phyloP scores from a whole-genome alignment of 495 filamentous ascomycete species.

The Aspergillus egyptiacus region DNA sequence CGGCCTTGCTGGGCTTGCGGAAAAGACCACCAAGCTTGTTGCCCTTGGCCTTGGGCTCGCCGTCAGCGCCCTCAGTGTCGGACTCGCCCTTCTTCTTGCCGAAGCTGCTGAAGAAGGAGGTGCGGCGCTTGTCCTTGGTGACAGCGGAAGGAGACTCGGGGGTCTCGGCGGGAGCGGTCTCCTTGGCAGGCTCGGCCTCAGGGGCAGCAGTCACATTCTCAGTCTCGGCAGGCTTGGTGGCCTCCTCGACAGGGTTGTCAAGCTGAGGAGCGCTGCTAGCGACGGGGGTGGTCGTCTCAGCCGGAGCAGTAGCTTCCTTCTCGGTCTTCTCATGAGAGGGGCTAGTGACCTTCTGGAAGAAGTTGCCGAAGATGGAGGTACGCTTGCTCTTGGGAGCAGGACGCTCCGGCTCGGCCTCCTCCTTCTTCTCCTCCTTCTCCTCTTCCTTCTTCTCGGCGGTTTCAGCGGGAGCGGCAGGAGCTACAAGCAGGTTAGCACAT shows the following conservation, averaged over 20 bases:
- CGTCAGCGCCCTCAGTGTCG: slow-evolving; percentile 44
- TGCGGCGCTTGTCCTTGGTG: slow-evolving; percentile 49
- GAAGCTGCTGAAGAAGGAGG: slow-evolving; percentile 51
- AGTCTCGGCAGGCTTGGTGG: slow-evolving; percentile 40
- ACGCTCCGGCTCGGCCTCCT: slow-evolving; percentile 32
- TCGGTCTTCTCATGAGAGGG: slow-evolving; percentile 48
- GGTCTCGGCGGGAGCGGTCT: slow-evolving; percentile 27
- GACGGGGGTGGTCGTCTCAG: slow-evolving; percentile 38
- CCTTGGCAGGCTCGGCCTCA: slow-evolving; percentile 37
- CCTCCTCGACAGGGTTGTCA: slow-evolving; percentile 45
- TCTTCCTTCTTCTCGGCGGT: slow-evolving; percentile 30
- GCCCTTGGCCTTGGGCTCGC: slow-evolving; percentile 45
- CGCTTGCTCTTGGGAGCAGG: slow-evolving; percentile 42
- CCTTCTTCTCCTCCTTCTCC: slow-evolving; percentile 26
- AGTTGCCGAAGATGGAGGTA: slow-evolving; percentile 44
- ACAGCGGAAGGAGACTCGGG: slow-evolving; percentile 32
- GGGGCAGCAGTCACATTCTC: slow-evolving; percentile 40
- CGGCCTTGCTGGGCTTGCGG: slow-evolving; percentile 52
- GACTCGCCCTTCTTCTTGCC: slow-evolving; percentile 49
- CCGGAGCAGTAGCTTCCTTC: slow-evolving; percentile 45
- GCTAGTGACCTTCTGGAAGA: slow-evolving; percentile 53
- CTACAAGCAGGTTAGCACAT: slow-evolving; percentile 11
- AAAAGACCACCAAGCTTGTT: slow-evolving; percentile 52
- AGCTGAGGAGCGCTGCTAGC: slow-evolving; percentile 48
- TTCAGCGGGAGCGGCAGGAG: slow-evolving; percentile 22